Base-by-base conservation (phyloP, 139 green algal species). In the Bryopsis sp. region DNA sequence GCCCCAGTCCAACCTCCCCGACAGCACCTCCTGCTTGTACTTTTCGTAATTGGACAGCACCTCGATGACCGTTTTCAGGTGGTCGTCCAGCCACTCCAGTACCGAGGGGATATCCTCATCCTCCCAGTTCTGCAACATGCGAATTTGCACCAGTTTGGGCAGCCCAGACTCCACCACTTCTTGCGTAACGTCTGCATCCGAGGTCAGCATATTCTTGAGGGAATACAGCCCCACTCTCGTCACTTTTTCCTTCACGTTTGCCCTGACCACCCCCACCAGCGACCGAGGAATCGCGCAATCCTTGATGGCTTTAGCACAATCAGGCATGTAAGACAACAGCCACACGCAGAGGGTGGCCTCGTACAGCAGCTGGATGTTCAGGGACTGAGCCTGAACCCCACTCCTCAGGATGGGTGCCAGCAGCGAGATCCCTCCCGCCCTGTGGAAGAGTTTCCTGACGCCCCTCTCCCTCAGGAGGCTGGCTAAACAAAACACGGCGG, bases 211-310 rank as follows among this genome's bases (percentile, higher is more conserved):
- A 78, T 95, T 96, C 36, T 81, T 81, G 63, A 98, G 72, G 19
- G 85, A 76, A 36, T 93, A 72, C 54, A 95, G 72, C 6, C 85
- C 81, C 47, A 96, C 85, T 2, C 94, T 84, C 76, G 96, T 78
- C 57, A 97, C 87, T 84, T 99, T 99, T 72, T 97, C 93, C 77
- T 98, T 99, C 81, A 79, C 79, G 46, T 72, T 90, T 2, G 34
- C 29, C 35, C 81, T 79, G 4, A 88, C 81, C 4, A 95, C 77
- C 19, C 95, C 89, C 32, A 97, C 89, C 58, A 99, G 81, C 48
- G 74, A 74, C 31, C 78, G 78, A 26, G 95, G 72, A 3, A 89
- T 74, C 24, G 79, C 84, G 29, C 58, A 58, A 26, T 59, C 59
- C 36, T 58, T n/a, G 76, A 96, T 83, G 5, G 72, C 79, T 43